A percentile compares a stretch with the other conserved stretches of the same genome.
Conservation (phyloP, 148 eudicot species). For the Silene latifolia region DNA sequence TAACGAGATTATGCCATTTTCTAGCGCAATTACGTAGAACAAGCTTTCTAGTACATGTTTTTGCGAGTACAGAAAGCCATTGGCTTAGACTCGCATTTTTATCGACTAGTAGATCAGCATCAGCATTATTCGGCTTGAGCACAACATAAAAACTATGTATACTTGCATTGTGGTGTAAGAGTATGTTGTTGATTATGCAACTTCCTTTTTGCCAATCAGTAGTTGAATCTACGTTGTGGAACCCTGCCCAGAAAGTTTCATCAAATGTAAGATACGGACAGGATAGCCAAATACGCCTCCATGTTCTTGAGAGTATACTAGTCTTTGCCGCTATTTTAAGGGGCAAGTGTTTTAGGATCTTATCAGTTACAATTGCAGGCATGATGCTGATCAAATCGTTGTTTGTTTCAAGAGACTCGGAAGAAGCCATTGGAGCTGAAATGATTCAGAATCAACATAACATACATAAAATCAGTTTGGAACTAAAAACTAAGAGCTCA, state of each 20-base stretch:
- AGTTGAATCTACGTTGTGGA: not conserved
- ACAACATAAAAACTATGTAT: not conserved
- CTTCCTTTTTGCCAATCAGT: not conserved
- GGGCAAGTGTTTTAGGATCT: not conserved
- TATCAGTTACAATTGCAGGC: not conserved
- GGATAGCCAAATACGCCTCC: not conserved
- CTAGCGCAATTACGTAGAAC: not conserved
- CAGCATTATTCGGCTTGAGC: not conserved
- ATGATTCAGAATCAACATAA: no score
- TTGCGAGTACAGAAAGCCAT: conserved; percentile 1
- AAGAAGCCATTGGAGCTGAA: not conserved
- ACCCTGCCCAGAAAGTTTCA: not conserved
- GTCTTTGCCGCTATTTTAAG: not conserved
- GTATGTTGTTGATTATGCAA: not conserved
- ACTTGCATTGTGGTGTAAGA: not conserved
- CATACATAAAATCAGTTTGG: no score
- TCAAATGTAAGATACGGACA: not conserved
- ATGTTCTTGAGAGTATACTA: not conserved
- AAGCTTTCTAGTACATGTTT: not conserved
- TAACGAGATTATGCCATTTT: not conserved
- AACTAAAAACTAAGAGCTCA: no score
- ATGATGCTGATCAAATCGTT: not conserved
- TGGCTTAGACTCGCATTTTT: not conserved
- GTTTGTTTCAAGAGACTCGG: not conserved
- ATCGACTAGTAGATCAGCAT: not conserved